Evolutionary conservation across 768 basidiomycete genomes (phyloP).

Genomic region (Rhizopogon sp.): DNA sequence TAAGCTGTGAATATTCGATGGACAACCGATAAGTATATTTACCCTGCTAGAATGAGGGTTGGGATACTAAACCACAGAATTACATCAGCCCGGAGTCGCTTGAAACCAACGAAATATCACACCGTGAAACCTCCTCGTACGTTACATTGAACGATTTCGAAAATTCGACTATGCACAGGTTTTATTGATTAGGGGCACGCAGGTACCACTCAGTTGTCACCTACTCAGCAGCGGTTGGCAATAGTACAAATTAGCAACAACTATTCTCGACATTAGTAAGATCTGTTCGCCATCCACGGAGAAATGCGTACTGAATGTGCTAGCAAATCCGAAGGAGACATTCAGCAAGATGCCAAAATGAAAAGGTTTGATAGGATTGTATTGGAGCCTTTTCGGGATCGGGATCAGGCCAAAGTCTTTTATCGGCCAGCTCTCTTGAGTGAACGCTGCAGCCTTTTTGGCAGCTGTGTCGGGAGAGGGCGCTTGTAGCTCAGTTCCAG

Average conservation of each 20-base stretch:
- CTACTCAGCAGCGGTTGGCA: slow-evolving; percentile 75
- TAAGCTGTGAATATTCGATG: not conserved
- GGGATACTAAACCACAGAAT: slow-evolving; percentile 42
- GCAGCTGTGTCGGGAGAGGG: not conserved
- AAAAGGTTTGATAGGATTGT: slow-evolving; percentile 44
- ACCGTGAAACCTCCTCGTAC: slow-evolving; percentile 31
- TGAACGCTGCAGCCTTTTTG: not conserved
- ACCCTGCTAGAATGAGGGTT: slow-evolving; percentile 67
- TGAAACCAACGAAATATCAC: not conserved
- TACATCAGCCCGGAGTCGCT: slow-evolving; percentile 4
- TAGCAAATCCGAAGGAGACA: slow-evolving; percentile 57
- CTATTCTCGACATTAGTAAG: slow-evolving; percentile 24
- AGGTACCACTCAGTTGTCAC: slow-evolving; percentile 11
- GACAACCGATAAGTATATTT: slow-evolving; percentile 6
- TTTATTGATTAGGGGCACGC: not conserved
- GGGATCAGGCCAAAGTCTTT: slow-evolving; percentile 62
- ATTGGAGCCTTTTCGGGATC: slow-evolving; percentile 52
- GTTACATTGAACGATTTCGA: slow-evolving; percentile 34
- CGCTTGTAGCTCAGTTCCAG: not conserved
- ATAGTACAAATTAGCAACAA: slow-evolving; percentile 76
- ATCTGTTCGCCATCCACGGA: not conserved
- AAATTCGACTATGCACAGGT: slow-evolving; percentile 22
- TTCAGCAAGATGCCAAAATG: slow-evolving; percentile 52
- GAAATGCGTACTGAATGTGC: slow-evolving; percentile 35
- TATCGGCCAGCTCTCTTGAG: not conserved